Base-by-base conservation (phyloP, 768 basidiomycete genomes). In the Pholiota molesta region DNA sequence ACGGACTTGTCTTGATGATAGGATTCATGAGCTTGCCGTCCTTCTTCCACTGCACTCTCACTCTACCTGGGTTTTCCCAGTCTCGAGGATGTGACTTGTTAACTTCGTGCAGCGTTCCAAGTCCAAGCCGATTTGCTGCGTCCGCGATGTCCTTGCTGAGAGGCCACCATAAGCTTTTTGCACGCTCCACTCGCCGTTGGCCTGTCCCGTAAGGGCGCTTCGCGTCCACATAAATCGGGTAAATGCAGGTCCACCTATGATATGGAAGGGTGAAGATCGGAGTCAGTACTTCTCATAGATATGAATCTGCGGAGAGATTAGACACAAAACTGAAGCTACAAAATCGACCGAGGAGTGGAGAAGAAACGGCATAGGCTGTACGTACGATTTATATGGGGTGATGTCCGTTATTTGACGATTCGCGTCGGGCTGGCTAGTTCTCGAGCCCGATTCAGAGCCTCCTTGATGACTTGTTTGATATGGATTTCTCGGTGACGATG, bases 61-160 rank as follows among this genome's bases (percentile, higher is more conserved):
- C 94, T 26, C 97, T 85, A 9, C 97, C 97, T 0, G 97, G 97
- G 73, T 99, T 99, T 71, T 92, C 96, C 97, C 97, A 99, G 74
- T 99, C 97, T 55, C 93, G 85, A 11, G 97, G 97, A 70, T 99
- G 97, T 28, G 85, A 80, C 75, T 96, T 98, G 70, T 86, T 84
- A 39, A 94, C 92, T 79, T 99, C 95, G 67, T 95, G 94, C 5
- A 97, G 81, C 2, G 89, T 86, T 13, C 88, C 85, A 8, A 98
- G 78, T 1, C 95, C 91, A 14, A 99, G 76, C 31, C 87, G 79
- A 66, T 79, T 85, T 26, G 91, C 88, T 7, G 92, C 95, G 60
- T 93, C 89, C 2, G 92, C 91, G 57, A 99, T 97, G 68, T 95
- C 94, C 68, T 92, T 91, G 75, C 92, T 94, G 52, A 96, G 83